Percentiles rank a stretch among this genome's conserved stretches.
These are phyloP conservation scores for Aotearoamyces nothofagi DNA, from an alignment of 2,329 filamentous ascomycete genomes.

Conservation along the genomic window DNA sequence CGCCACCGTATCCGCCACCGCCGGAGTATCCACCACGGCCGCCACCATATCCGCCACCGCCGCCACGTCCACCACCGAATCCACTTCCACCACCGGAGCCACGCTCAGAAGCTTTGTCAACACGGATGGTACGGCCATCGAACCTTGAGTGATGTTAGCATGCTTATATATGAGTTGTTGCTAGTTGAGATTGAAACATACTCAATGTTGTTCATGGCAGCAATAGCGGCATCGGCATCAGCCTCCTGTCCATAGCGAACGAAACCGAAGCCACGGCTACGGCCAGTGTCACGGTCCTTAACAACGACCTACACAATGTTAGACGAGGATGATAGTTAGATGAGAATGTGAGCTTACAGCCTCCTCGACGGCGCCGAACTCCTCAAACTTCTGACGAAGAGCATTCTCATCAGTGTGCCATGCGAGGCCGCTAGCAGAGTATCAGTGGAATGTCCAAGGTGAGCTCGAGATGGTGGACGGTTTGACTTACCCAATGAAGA, in stretches of 20 bases:
- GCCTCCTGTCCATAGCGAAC: constrained; percentile 70
- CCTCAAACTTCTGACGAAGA: constrained; percentile 79
- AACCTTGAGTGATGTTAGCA: constrained; percentile 40
- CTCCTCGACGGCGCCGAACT: constrained; percentile 85
- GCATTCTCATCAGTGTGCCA: constrained; percentile 94
- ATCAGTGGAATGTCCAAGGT: not conserved
- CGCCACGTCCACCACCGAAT: constrained; percentile 26
- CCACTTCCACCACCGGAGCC: constrained; percentile 43
- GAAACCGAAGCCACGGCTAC: constrained; percentile 95
- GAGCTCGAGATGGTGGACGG: not conserved
- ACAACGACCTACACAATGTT: constrained; percentile 61
- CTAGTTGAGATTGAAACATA: constrained; percentile 44
- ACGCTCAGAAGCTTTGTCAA: constrained; percentile 87
- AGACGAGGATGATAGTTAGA: constrained; percentile 9
- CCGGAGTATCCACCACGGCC: constrained; percentile 7
- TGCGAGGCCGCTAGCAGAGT: constrained; percentile 62
- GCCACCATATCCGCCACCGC: constrained; percentile 20
- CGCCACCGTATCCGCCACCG: constrained; percentile 6
- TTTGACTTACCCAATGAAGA: constrained; percentile 74
- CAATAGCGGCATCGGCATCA: constrained; percentile 65
- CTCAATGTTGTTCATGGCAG: constrained; percentile 79
- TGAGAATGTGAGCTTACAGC: constrained; percentile 50
- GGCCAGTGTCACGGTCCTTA: constrained; percentile 91
- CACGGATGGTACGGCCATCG: constrained; percentile 84
- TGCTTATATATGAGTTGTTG: constrained; percentile 1